phyloP scores from a whole-genome alignment of 2,329 filamentous ascomycete genomes.

The Fusarium humuli region DNA sequence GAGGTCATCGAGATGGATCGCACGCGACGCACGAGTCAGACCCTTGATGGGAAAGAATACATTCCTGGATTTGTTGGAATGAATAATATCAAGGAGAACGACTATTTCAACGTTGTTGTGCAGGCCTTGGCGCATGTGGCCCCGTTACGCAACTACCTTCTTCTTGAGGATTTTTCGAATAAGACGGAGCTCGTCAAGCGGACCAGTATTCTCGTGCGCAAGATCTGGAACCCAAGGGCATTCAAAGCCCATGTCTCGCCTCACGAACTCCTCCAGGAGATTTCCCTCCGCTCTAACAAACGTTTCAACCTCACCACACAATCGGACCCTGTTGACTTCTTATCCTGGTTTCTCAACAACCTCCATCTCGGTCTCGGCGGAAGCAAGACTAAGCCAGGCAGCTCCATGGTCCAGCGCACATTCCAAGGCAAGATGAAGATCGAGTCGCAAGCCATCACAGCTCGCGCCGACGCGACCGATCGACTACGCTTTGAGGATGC shows the following conservation, averaged over 20 bases:
- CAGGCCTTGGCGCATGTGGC: slow-evolving; percentile 91
- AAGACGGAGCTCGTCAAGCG: slow-evolving; percentile 85
- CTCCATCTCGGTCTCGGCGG: slow-evolving; percentile 92
- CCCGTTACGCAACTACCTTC: slow-evolving; percentile 90
- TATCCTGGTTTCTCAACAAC: slow-evolving; percentile 98
- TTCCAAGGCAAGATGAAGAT: slow-evolving; percentile 95
- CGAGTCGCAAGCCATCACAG: slow-evolving; percentile 93
- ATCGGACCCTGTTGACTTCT: slow-evolving; percentile 94
- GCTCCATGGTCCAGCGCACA: slow-evolving; percentile 88
- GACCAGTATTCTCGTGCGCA: slow-evolving; percentile 89
- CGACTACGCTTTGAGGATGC: slow-evolving; percentile 93
- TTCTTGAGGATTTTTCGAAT: slow-evolving; percentile 83
- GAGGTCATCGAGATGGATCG: slow-evolving; percentile 86
- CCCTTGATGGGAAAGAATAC: slow-evolving; percentile 86
- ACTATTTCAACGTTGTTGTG: slow-evolving; percentile 96
- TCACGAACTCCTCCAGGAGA: slow-evolving; percentile 95
- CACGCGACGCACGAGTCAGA: slow-evolving; percentile 71
- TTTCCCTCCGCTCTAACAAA: slow-evolving; percentile 89
- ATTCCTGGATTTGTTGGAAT: slow-evolving; percentile 95
- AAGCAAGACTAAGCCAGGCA: slow-evolving; percentile 84
- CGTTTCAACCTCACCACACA: slow-evolving; percentile 91
- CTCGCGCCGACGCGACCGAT: slow-evolving; percentile 87
- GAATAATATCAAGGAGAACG: slow-evolving; percentile 99
- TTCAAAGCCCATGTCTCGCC: slow-evolving; percentile 98
- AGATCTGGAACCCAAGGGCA: slow-evolving; percentile 97